A percentile compares a stretch with the other conserved stretches of the same genome.
phyloP scores from a whole-genome alignment of 2,329 filamentous ascomycete genomes.

The Colletotrichum sp. region DNA sequence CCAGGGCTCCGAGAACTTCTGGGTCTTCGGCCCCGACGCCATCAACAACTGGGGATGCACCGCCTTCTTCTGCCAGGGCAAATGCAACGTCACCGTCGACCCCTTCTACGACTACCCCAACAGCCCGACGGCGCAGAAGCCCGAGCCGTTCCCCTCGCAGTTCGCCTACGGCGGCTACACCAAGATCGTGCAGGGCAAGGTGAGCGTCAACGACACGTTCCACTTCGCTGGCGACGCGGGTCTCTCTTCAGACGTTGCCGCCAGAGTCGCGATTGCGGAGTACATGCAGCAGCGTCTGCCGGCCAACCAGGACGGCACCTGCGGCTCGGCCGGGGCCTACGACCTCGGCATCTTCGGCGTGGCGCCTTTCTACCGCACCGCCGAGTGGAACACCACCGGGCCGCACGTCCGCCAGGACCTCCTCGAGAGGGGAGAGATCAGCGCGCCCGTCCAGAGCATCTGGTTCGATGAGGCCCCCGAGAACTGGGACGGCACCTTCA shows the following conservation, averaged over 20 bases:
- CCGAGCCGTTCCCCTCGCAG: background rate
- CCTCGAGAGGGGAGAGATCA: conserved; percentile 4
- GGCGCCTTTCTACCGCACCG: conserved; percentile 8
- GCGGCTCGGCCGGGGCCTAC: background rate
- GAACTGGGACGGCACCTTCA: conserved; percentile 9
- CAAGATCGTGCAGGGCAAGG: conserved; percentile 2
- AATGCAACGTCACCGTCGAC: conserved; percentile 12
- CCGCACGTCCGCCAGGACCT: conserved; percentile 12
- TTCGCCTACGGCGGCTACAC: conserved; percentile 10
- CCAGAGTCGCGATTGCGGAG: background rate
- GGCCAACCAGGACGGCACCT: background rate
- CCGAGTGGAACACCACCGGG: conserved; percentile 10
- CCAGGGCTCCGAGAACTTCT: conserved; percentile 17
- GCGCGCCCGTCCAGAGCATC: conserved; percentile 14
- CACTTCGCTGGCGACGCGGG: background rate
- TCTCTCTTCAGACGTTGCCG: background rate
- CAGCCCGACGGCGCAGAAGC: conserved; percentile 2
- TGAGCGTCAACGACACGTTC: conserved; percentile 10
- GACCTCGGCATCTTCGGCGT: conserved; percentile 8
- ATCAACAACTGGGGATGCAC: conserved; percentile 16
- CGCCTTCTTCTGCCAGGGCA: conserved; percentile 8
- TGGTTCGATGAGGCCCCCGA: conserved; percentile 14
- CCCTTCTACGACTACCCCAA: conserved; percentile 12
- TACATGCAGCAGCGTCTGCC: conserved; percentile 11
- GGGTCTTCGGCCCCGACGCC: conserved; percentile 12